Evolutionary conservation across 2,329 filamentous ascomycete species (phyloP).

Genomic region (Aureobasidium sp.): DNA sequence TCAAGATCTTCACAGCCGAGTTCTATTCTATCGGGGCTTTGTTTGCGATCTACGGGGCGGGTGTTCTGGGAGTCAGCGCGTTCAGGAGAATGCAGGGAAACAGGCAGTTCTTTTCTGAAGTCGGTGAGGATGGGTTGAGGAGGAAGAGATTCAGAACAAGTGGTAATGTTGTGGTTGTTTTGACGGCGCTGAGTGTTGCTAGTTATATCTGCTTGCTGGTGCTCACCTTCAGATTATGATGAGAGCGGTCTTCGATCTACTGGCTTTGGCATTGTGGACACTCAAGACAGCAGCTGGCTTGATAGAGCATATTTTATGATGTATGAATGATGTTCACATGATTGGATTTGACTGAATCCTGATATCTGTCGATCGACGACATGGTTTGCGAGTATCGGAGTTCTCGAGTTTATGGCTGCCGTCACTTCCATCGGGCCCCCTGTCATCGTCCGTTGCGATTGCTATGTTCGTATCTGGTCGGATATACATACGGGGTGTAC

Average conservation of each 20-base stretch:
- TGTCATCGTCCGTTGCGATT: background rate
- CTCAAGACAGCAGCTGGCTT: background rate
- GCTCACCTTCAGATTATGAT: constrained; percentile 46
- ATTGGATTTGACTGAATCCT: background rate
- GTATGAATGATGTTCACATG: background rate
- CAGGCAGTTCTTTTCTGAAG: constrained; percentile 75
- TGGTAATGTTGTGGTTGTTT: constrained; percentile 57
- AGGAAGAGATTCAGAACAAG: constrained; percentile 56
- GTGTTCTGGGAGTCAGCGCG: constrained; percentile 72
- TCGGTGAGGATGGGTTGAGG: constrained; percentile 53
- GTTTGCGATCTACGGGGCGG: constrained; percentile 84
- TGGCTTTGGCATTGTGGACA: background rate
- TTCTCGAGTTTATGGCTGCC: too few species aligned
- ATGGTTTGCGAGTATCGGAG: background rate
- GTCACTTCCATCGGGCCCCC: background rate
- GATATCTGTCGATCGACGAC: background rate
- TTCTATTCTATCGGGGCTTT: constrained; percentile 95
- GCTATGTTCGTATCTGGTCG: background rate
- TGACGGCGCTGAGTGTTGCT: constrained; percentile 55
- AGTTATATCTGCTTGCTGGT: constrained; percentile 55
- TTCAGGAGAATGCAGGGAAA: constrained; percentile 90
- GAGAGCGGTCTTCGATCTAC: background rate
- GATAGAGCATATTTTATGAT: background rate
- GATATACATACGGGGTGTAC: background rate
- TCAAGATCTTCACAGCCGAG: constrained; percentile 93